Evolutionary conservation across 169 alveolate species (phyloP).

Genomic region (Plasmodium berghei): DNA sequence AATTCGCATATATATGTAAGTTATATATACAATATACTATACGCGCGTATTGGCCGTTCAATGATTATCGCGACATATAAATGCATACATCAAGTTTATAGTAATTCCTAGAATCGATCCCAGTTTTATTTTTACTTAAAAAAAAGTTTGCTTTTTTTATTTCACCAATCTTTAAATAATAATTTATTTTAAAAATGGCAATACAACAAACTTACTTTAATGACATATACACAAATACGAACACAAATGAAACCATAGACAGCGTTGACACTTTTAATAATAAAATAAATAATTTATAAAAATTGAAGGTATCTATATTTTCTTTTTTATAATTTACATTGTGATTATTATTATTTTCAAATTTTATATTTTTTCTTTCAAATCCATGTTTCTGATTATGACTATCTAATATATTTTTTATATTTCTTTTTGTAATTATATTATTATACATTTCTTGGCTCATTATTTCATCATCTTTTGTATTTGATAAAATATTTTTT

Average conservation of each 20-base stretch:
- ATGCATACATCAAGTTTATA: too few relatives aligned
- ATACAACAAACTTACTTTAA: not conserved
- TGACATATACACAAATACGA: conserved; percentile 46
- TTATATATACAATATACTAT: too few relatives aligned
- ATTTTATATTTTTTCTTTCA: not conserved
- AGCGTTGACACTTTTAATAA: conserved; percentile 22
- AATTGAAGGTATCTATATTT: conserved; percentile 21
- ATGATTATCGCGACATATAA: too few relatives aligned
- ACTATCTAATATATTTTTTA: conserved; percentile 21
- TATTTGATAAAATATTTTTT: not conserved
- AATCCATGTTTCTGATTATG: conserved; percentile 8
- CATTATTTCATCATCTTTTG: not conserved
- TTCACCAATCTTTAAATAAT: too few relatives aligned
- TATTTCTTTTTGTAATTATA: conserved; percentile 60
- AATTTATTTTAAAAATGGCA: not conserved
- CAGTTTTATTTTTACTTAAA: too few relatives aligned
- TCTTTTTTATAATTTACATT: not conserved
- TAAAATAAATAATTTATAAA: conserved; percentile 44
- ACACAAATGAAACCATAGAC: conserved; percentile 34
- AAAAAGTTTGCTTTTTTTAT: too few relatives aligned
- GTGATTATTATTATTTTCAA: not conserved
- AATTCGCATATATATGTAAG: too few relatives aligned
- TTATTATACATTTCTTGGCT: conserved; percentile 23
- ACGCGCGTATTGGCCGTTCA: too few relatives aligned
- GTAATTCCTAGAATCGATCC: too few relatives aligned